Base-by-base conservation (phyloP, 2,329 filamentous ascomycete species). In the Xylariaceae sp. region DNA sequence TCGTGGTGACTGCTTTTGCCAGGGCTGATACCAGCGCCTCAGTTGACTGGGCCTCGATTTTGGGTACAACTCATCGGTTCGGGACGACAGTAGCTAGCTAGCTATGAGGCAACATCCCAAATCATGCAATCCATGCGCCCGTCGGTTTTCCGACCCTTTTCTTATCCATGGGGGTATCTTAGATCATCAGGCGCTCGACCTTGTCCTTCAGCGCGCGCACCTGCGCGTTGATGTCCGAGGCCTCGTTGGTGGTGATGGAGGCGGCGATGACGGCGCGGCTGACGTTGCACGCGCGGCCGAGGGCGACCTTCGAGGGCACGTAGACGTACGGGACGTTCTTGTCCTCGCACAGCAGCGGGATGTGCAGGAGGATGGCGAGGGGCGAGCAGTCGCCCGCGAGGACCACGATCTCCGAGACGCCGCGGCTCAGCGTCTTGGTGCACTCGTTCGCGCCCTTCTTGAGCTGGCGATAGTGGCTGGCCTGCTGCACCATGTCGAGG, bases 151-250 rank as follows among this genome's bases (percentile, higher is more conserved):
- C 32, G 29, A 6, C 19, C 26, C 22, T 7, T 5, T 26, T 19
- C 13, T 19, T n/a, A 10, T 36, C 36, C 31, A n/a, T n/a, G n/a
- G 24, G 35, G 39, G 37, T 39, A 44, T 42, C 49, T 76, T 81
- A 95, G 67, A 95, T 94, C 70, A 90, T 88, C 49, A 95, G 75
- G 52, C 89, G 77, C 75, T 96, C 90, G 36, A 96, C 85, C 78
- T 94, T 93, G 65, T 93, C 85, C 72, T 90, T 93, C 56, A 95
- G 72, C 46, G 80, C 73, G 52, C 83, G 76, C 63, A 96, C 95
- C 72, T 93, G 87, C 55, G 77, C 75, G 62, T 81, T 84, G 40
- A 96, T 72, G 63, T 95, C 89, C 54, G 77, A 84, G 24, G 82
- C 83, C 66, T 94, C 87, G 73, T 94, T 94, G 63, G 83, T 88